These are phyloP conservation scores for Amphibolis antarctica DNA, from an alignment of 106 monocot species.

Conservation along the genomic window DNA sequence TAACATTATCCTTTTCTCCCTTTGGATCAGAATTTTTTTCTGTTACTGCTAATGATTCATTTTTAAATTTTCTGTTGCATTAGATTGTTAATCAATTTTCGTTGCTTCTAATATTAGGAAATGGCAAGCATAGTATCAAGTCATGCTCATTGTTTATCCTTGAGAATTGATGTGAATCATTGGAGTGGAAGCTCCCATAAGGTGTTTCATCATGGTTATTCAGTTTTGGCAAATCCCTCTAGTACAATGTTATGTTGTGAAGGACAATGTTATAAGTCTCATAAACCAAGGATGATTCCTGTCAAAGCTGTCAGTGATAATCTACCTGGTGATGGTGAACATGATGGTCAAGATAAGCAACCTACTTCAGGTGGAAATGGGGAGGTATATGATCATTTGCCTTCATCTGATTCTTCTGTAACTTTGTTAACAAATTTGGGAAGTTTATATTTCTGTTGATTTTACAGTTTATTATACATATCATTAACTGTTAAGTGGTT, in stretches of 20 bases:
- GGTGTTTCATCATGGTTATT: conserved; percentile 28
- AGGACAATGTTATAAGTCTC: conserved; percentile 12
- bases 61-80: neutral
- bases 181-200: conserved; percentile 30
- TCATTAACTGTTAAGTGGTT: no score
- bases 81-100: no score
- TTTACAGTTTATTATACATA: no score
- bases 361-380: conserved; percentile 17
- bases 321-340: conserved; percentile 25
- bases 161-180: conserved; percentile 22
- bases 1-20: no score
- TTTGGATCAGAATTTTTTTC: no score
- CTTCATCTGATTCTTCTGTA: neutral
- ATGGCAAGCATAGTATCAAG: conserved; percentile 43
- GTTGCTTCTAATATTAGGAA: conserved; percentile 23
- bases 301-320: conserved; percentile 37
- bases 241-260: conserved; percentile 26
- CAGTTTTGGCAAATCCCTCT: conserved; percentile 15
- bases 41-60: no score
- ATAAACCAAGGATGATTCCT: conserved; percentile 8
- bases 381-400: conserved; percentile 5
- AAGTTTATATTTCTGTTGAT: no score
- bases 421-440: no score
- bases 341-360: conserved; percentile 30
- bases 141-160: conserved; percentile 20